These are phyloP conservation scores for Hamamelis virginiana DNA, from an alignment of 164 flowering plant genomes.

Conservation along the genomic window DNA sequence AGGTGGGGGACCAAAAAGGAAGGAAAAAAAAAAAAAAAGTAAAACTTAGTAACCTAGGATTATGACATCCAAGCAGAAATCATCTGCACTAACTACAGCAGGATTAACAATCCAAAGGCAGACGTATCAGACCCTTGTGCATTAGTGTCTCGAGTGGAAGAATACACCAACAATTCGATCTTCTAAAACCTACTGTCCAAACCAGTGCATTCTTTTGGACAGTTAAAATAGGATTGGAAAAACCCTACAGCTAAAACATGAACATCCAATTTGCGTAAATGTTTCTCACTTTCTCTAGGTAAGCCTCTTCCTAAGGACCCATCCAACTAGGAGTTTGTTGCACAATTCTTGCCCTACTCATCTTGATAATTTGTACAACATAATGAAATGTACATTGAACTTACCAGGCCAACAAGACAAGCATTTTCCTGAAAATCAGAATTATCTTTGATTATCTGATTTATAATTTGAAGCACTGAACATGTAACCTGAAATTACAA, in stretches of 20 bases:
- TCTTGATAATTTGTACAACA: conserved; percentile 3
- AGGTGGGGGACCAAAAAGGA: background rate
- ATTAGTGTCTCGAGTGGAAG: background rate
- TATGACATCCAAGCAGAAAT: background rate
- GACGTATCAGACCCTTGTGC: background rate
- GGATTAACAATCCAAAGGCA: background rate
- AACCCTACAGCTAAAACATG: too few species aligned
- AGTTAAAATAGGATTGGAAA: too few species aligned
- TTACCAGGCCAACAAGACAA: conserved; percentile 92
- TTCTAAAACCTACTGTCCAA: too few species aligned
- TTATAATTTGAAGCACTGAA: conserved; percentile 88
- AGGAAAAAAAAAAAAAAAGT: background rate
- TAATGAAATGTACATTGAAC: conserved; percentile 22
- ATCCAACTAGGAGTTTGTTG: background rate
- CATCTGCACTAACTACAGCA: background rate
- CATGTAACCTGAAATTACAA: conserved; percentile 67
- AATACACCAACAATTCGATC: background rate
- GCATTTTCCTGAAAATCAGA: conserved; percentile 92
- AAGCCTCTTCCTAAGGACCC: background rate
- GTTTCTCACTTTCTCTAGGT: background rate
- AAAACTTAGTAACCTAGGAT: background rate
- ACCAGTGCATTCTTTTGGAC: too few species aligned
- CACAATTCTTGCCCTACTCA: background rate
- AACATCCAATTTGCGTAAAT: too few species aligned
- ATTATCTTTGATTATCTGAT: conserved; percentile 86